phyloP scores from a whole-genome alignment of 345 rosid genomes.

The Melaleuca quinquenervia region DNA sequence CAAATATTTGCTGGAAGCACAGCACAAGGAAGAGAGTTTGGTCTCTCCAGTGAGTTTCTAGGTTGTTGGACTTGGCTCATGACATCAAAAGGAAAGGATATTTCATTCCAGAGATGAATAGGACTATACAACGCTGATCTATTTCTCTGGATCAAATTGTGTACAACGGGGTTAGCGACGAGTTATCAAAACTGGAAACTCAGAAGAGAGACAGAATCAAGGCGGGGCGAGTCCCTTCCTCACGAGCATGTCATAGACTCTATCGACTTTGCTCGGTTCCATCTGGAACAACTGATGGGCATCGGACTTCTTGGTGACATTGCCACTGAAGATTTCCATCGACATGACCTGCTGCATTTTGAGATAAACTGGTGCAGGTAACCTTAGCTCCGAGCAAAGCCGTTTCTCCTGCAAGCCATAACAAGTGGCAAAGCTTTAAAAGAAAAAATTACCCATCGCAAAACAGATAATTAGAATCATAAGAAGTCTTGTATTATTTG shows the following conservation, averaged over 20 bases:
- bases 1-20: not conserved
- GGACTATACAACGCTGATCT: not conserved
- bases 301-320: conserved; percentile 59
- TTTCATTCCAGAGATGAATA: not conserved
- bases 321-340: conserved; percentile 67
- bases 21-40: not conserved
- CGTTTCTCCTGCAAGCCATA: conserved; percentile 70
- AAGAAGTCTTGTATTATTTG: not conserved
- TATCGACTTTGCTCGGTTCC: conserved; percentile 68
- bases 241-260: conserved; percentile 88
- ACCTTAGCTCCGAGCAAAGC: conserved; percentile 56
- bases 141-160: not conserved
- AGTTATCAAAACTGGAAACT: not conserved
- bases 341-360: conserved; percentile 81
- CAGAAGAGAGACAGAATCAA: not conserved
- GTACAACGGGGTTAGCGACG: not conserved
- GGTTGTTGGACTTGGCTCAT: not conserved
- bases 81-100: not conserved
- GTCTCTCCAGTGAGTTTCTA: not conserved
- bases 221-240: conserved; percentile 77
- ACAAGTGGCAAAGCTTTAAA: not conserved
- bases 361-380: conserved; percentile 72
- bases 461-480: not conserved
- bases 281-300: conserved; percentile 72
- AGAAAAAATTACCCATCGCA: not conserved